These are phyloP conservation scores for Boletus sp. DNA, from an alignment of 768 basidiomycete genomes.

Conservation along the genomic window DNA sequence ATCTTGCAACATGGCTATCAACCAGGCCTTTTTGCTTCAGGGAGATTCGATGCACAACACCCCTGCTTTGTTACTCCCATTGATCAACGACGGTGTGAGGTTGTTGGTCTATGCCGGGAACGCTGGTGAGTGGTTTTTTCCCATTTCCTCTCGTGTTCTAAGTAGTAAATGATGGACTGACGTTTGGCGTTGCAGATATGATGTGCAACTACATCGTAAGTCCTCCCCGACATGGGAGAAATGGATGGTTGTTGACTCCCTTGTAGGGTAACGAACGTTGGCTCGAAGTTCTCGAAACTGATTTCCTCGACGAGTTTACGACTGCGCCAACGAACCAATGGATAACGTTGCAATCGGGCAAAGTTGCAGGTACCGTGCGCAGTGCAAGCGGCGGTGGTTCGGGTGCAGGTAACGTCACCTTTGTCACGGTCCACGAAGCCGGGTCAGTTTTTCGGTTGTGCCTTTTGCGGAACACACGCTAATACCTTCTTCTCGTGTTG, in stretches of 20 bases:
- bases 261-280: conserved; percentile 73
- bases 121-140: conserved; percentile 48
- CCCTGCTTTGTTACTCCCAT: conserved; percentile 69
- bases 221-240: not conserved
- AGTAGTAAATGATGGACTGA: conserved; percentile 11
- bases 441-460: conserved; percentile 49
- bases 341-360: conserved; percentile 49
- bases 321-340: conserved; percentile 50
- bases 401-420: conserved; percentile 82
- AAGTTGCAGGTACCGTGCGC: conserved; percentile 64
- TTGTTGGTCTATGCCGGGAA: conserved; percentile 89
- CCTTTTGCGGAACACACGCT: not conserved
- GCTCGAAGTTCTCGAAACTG: conserved; percentile 59
- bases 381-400: conserved; percentile 61
- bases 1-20: conserved; percentile 77
- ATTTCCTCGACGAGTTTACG: conserved; percentile 60
- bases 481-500: conserved; percentile 7
- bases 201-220: conserved; percentile 84
- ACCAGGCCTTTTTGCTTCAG: conserved; percentile 73
- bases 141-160: not conserved
- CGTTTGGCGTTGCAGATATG: conserved; percentile 48
- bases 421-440: conserved; percentile 72
- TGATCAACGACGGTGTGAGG: conserved; percentile 79
- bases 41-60: conserved; percentile 89
- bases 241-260: not conserved